Evolutionary conservation across 176 grass and related monocot species (phyloP).

Genomic region (Carex scoparia): DNA sequence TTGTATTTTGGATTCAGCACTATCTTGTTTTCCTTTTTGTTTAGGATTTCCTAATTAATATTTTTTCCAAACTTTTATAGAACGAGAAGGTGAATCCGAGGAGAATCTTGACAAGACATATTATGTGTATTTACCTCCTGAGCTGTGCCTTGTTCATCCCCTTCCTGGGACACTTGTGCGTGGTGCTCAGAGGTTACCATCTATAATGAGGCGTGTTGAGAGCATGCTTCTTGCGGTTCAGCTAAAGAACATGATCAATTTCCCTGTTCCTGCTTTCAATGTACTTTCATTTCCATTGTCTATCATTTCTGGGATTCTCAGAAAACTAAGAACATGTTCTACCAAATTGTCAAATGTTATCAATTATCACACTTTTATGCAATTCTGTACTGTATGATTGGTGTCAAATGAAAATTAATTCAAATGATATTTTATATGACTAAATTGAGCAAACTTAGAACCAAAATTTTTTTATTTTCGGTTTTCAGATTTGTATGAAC

Average conservation of each 20-base stretch:
- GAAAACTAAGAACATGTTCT: background rate
- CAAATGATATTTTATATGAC: background rate
- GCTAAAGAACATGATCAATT: conserved; percentile 86
- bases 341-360: background rate
- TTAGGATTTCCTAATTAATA: background rate
- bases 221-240: conserved; percentile 99
- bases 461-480: background rate
- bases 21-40: background rate
- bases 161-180: conserved; percentile 81
- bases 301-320: background rate
- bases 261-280: conserved; percentile 71
- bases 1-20: background rate
- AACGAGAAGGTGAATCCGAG: conserved; percentile 55
- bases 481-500: background rate
- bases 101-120: conserved; percentile 98
- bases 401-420: background rate
- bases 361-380: background rate
- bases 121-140: conserved; percentile 94
- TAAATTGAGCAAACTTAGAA: background rate
- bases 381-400: background rate
- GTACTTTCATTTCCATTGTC: conserved; percentile 35
- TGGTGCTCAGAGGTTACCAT: conserved; percentile 92
- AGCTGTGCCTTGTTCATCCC: conserved; percentile 89
- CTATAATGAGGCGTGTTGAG: conserved; percentile 97
- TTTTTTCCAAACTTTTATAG: conserved; percentile 22